Conservation (phyloP, 2,329 filamentous ascomycete genomes). For the Cladophialophora chaetospira region DNA sequence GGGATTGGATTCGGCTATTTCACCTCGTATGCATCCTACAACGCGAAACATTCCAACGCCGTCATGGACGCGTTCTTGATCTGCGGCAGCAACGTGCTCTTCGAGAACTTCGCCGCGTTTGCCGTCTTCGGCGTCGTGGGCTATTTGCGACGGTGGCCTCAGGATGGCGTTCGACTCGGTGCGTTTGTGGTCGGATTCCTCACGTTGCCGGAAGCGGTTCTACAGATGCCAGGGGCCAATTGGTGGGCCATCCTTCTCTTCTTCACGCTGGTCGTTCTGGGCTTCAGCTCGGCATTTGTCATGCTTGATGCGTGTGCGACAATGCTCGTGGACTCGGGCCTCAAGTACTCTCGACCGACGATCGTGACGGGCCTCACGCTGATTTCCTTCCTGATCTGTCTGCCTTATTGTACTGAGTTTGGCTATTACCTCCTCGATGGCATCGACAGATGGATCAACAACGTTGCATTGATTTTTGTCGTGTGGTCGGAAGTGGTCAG, state of each 20-base stretch:
- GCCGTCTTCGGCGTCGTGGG: conserved; percentile 61
- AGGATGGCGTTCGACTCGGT: conserved; percentile 47
- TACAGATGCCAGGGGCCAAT: conserved; percentile 59
- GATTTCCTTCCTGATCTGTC: conserved; percentile 55
- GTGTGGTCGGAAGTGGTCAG: conserved; percentile 56
- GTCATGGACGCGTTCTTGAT: conserved; percentile 62
- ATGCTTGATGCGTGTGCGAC: conserved; percentile 62
- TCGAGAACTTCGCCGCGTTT: conserved; percentile 56
- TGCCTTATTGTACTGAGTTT: conserved; percentile 60
- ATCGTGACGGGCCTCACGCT: conserved; percentile 55
- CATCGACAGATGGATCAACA: conserved; percentile 57
- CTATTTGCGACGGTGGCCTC: conserved; percentile 46
- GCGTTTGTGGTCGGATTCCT: conserved; percentile 61
- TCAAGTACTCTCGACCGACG: conserved; percentile 49
- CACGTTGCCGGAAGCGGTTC: conserved; percentile 59
- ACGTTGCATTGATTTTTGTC: conserved; percentile 57
- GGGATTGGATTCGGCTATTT: conserved; percentile 63
- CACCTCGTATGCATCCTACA: conserved; percentile 61
- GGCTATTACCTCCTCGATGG: conserved; percentile 57
- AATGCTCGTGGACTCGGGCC: conserved; percentile 54
- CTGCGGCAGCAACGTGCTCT: conserved; percentile 57
- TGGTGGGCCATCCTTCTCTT: conserved; percentile 63
- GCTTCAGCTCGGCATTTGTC: conserved; percentile 61
- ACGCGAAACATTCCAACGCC: conserved; percentile 58
- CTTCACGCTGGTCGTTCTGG: conserved; percentile 60